Evolutionary conservation across 169 alveolate genomes (phyloP), one percentile per base, ranked within the genome.

Genomic region (Cryptosporidium xiaoi): DNA sequence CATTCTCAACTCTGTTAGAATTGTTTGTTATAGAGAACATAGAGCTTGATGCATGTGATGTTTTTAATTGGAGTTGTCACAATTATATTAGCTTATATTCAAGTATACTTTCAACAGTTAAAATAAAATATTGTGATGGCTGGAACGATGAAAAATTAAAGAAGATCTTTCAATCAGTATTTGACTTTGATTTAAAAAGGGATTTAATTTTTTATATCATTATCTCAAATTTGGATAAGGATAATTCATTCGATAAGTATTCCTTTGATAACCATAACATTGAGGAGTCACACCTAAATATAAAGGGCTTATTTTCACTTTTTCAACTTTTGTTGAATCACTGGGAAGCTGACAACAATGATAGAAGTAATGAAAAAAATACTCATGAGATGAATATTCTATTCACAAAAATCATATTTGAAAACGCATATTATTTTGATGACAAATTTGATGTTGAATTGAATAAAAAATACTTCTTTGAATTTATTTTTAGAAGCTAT

Each of bases 261-360:
- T 51, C 31, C 51, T 27, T 27, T 27, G 68, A 62, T 33, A 62
- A 27, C 15, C 18, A 53, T 53, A 1, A 13, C 6, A 20, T 53
- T 53, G 24, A 31, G 1, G 55, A 69, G 2, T 46, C 16, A 15
- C 56, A 69, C 20, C 56, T 48, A 15, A 53, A 51, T 33, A 16
- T 69, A 29, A 69, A 69, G 29, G 83, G 83, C 2, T 53, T 69
- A 24, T 69, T 69, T 69, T 69, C 83, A 29, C 18, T 69, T n/a
- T 69, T 69, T 34, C 83, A 69, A 51, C 18, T 55, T 7, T 56
- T 69, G 56, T 34, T 69, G 16, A 51, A 51, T 69, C 40, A 4
- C 27, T 69, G 83, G 83, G 58, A 69, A 7, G 10, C n/a, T 31
- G 29, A 69, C 12, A 69, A 31, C 1, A 2, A 1, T 31, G 56